Percentiles rank a stretch among this genome's conserved stretches.
Evolutionary conservation across 2,329 filamentous ascomycete species (phyloP).

Genomic region (Ambrosiella cleistominuta): DNA sequence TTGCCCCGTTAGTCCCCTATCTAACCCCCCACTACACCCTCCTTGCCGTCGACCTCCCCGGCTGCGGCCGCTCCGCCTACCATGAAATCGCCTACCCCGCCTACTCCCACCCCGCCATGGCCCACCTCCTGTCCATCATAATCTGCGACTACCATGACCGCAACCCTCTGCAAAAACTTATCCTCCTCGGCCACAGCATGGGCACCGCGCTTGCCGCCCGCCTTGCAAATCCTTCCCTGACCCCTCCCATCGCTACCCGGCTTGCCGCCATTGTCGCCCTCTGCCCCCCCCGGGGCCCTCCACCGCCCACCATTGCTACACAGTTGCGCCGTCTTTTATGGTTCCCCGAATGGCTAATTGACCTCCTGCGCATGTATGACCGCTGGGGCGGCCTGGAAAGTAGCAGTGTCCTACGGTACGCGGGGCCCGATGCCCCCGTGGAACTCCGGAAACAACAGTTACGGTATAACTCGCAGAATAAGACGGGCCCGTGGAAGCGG

Average conservation of each 20-base stretch:
- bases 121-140: slow-evolving; percentile 54
- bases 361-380: slow-evolving; percentile 63
- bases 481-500: slow-evolving; percentile 63
- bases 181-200: slow-evolving; percentile 80
- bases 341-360: slow-evolving; percentile 55
- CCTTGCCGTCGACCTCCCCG: slow-evolving; percentile 75
- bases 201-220: slow-evolving; percentile 63
- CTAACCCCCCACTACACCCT: slow-evolving; percentile 70
- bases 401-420: slow-evolving; percentile 61
- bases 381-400: slow-evolving; percentile 62
- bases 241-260: slow-evolving; percentile 26
- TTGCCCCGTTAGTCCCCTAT: no score
- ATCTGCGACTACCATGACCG: slow-evolving; percentile 58
- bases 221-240: slow-evolving; percentile 32
- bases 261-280: slow-evolving; percentile 59
- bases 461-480: slow-evolving; percentile 67
- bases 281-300: slow-evolving; percentile 56
- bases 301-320: slow-evolving; percentile 26
- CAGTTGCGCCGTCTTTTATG: slow-evolving; percentile 41
- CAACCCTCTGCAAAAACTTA: slow-evolving; percentile 47
- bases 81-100: slow-evolving; percentile 53
- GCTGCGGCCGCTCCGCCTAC: slow-evolving; percentile 69
- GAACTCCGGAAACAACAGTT: slow-evolving; percentile 51
- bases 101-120: slow-evolving; percentile 60
- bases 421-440: slow-evolving; percentile 46